These are phyloP conservation scores for Penicillium frequentans DNA, from an alignment of 2,329 filamentous ascomycete genomes.

Conservation along the genomic window DNA sequence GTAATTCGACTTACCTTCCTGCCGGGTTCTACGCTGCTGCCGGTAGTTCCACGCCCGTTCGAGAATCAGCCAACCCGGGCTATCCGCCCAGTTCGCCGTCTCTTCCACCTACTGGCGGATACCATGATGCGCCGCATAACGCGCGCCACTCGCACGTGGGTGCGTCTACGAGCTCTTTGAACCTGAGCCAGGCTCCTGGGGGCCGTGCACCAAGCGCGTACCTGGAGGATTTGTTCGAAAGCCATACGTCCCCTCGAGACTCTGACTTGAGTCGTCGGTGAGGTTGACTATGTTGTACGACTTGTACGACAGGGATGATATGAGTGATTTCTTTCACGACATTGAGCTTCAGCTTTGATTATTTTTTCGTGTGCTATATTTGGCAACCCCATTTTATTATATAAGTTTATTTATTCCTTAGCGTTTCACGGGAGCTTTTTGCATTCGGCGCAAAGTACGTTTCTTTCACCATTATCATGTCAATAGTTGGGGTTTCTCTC, in stretches of 20 bases:
- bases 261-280: conserved; percentile 14
- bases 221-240: conserved; percentile 84
- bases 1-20: conserved; percentile 77
- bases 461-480: neutral
- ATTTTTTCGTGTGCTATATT: conserved; percentile 8
- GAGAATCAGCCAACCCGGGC: conserved; percentile 44
- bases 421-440: neutral
- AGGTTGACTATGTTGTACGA: conserved; percentile 6
- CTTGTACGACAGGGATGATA: conserved; percentile 9
- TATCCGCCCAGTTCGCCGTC: conserved; percentile 67
- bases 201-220: conserved; percentile 83
- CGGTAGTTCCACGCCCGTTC: conserved; percentile 53
- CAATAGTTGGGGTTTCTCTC: neutral
- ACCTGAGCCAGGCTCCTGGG: conserved; percentile 63
- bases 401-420: neutral
- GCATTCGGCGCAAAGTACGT: neutral
- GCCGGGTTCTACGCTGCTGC: conserved; percentile 87
- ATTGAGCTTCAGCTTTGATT: neutral
- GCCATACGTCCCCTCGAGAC: conserved; percentile 49
- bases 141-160: conserved; percentile 31
- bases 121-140: conserved; percentile 29
- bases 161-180: conserved; percentile 60
- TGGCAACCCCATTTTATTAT: neutral
- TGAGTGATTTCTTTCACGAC: neutral
- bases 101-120: conserved; percentile 47